Conservation (phyloP, 164 flowering plant species). For the Umbellularia californica region DNA sequence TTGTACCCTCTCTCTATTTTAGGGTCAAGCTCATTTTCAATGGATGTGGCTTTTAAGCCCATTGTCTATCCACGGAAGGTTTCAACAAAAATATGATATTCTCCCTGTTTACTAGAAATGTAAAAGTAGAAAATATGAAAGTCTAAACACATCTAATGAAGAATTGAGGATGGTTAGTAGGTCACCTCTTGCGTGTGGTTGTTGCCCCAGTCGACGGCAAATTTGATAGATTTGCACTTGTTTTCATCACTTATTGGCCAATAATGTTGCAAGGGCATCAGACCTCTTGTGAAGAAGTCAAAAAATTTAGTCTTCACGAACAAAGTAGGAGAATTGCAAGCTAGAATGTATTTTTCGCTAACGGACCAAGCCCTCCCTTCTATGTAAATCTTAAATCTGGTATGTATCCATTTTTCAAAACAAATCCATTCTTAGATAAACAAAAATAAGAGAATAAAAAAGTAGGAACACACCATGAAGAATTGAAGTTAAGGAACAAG, state of each 20-base stretch:
- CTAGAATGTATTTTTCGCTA: slow-evolving; percentile 59
- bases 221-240: slow-evolving; percentile 47
- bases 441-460: neutral
- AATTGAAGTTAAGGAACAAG: neutral
- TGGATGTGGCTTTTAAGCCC: too few species aligned
- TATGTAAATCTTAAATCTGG: slow-evolving; percentile 53
- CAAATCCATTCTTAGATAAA: neutral
- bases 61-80: too few species aligned
- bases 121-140: too few species aligned
- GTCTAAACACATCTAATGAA: too few species aligned
- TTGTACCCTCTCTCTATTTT: too few species aligned
- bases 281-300: slow-evolving; percentile 55
- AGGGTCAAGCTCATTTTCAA: too few species aligned
- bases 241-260: slow-evolving; percentile 49
- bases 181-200: slow-evolving; percentile 39
- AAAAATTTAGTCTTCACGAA: slow-evolving; percentile 36
- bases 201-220: slow-evolving; percentile 71
- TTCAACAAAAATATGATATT: too few species aligned
- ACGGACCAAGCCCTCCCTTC: slow-evolving; percentile 77
- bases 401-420: neutral
- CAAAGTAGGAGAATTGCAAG: slow-evolving; percentile 53
- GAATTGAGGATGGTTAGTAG: neutral
- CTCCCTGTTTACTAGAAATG: too few species aligned
- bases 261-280: slow-evolving; percentile 51
- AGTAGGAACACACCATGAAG: neutral